These are phyloP conservation scores for Conringia planisiliqua DNA, from an alignment of 345 rosid species.

Conservation along the genomic window DNA sequence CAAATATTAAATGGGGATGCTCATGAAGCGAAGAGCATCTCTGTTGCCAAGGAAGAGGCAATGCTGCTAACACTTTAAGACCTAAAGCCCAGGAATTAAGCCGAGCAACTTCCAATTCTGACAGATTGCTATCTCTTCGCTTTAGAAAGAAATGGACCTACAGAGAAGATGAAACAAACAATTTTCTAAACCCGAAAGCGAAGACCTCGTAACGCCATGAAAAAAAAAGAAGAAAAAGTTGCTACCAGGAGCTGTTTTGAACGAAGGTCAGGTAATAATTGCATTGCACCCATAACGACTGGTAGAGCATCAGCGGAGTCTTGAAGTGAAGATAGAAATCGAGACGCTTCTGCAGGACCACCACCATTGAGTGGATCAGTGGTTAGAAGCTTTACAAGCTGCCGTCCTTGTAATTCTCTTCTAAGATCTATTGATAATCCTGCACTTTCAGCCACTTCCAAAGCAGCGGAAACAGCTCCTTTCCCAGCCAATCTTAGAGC, in stretches of 20 bases:
- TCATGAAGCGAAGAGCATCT: conserved; percentile 96
- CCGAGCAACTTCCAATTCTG: conserved; percentile 72
- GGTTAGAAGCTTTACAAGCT: conserved; percentile 95
- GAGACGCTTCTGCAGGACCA: conserved; percentile 99
- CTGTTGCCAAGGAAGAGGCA: conserved; percentile 99
- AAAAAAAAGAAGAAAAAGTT: conserved; percentile 2
- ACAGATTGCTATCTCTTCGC: conserved; percentile 80
- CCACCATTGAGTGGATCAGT: conserved; percentile 98
- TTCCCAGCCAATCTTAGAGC: conserved; percentile 95
- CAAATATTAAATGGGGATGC: conserved; percentile 88
- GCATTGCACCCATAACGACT: conserved; percentile 99
- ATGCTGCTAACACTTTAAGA: conserved; percentile 87
- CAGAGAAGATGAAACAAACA: conserved; percentile 33
- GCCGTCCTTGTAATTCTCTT: conserved; percentile 93
- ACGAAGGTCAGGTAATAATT: conserved; percentile 84
- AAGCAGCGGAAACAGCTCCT: conserved; percentile 98
- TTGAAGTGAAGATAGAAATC: conserved; percentile 84
- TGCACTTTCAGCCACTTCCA: conserved; percentile 97
- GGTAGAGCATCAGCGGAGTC: conserved; percentile 93
- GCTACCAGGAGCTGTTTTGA: conserved; percentile 95
- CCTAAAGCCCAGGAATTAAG: conserved; percentile 99
- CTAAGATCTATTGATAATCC: conserved; percentile 79
- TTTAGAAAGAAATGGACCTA: conserved; percentile 96
- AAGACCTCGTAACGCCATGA: not conserved
- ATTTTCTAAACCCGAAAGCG: not conserved